A percentile compares a stretch with the other conserved stretches of the same genome.
phyloP scores from a whole-genome alignment of 306 rosid genomes.

The Bauhinia variegata region DNA sequence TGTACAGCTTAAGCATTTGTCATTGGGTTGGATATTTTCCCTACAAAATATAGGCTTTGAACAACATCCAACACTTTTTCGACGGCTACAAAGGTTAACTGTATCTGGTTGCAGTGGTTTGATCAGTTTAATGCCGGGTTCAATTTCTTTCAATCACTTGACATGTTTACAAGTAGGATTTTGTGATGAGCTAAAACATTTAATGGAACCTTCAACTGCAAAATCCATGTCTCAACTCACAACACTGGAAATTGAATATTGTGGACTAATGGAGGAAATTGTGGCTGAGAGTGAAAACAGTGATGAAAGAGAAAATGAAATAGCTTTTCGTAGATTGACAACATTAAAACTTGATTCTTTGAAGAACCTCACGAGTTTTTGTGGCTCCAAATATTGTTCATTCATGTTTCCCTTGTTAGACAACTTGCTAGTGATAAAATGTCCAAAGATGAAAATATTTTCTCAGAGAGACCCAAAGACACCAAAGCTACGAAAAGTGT shows the following conservation, averaged over 20 bases:
- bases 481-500: not conserved
- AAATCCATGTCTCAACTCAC: slow-evolving; percentile 28
- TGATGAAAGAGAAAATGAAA: not conserved
- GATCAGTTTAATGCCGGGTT: not conserved
- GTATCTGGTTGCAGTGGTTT: fast-evolving
- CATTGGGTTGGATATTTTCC: too few species aligned
- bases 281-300: not conserved
- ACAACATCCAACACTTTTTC: too few species aligned
- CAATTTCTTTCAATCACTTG: slow-evolving; percentile 14
- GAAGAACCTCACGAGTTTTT: not conserved
- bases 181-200: not conserved
- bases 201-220: slow-evolving; percentile 26
- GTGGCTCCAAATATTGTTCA: not conserved
- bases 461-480: not conserved
- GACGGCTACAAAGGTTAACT: too few species aligned
- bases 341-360: slow-evolving; percentile 1
- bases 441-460: not conserved
- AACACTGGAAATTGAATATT: not conserved
- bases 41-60: too few species aligned
- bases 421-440: not conserved
- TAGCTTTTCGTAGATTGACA: slow-evolving; percentile 7
- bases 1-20: too few species aligned
- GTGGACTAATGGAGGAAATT: not conserved
- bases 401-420: slow-evolving; percentile 13
- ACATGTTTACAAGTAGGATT: not conserved